Percentiles rank a stretch among this genome's conserved stretches.
These are phyloP conservation scores for Huntiella decipiens DNA, from an alignment of 2,329 filamentous ascomycete species.

Conservation along the genomic window DNA sequence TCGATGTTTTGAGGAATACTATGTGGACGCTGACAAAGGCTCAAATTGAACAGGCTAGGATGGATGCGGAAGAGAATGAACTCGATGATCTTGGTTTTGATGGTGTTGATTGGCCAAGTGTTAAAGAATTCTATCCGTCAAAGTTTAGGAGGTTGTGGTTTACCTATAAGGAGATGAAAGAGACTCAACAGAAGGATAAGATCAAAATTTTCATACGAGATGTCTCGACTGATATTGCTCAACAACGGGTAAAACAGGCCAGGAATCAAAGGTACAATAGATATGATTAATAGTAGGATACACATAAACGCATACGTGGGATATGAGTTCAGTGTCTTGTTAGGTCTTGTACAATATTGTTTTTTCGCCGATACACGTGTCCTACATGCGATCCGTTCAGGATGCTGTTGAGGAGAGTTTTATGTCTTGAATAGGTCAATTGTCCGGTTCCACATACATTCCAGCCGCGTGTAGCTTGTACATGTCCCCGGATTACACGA, in stretches of 20 bases:
- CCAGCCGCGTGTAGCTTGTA: too few species aligned
- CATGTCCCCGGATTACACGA: too few species aligned
- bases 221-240: slow-evolving; percentile 1
- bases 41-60: slow-evolving; percentile 24
- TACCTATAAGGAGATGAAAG: neutral
- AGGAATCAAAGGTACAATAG: neutral
- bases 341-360: too few species aligned
- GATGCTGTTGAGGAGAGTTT: too few species aligned
- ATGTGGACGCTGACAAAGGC: slow-evolving; percentile 31
- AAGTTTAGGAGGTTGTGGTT: neutral
- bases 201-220: neutral
- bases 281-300: too few species aligned
- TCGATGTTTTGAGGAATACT: slow-evolving; percentile 25
- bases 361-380: too few species aligned
- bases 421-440: too few species aligned
- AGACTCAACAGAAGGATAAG: neutral
- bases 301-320: too few species aligned
- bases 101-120: slow-evolving; percentile 12
- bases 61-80: neutral
- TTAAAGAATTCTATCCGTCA: slow-evolving; percentile 12
- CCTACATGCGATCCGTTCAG: too few species aligned
- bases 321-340: too few species aligned
- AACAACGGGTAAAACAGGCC: neutral
- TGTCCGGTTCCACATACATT: too few species aligned
- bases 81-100: neutral